Evolutionary conservation across 2,329 filamentous ascomycete species (phyloP), one percentile per base, ranked within the genome.

Genomic region (Biscogniauxia marginata): DNA sequence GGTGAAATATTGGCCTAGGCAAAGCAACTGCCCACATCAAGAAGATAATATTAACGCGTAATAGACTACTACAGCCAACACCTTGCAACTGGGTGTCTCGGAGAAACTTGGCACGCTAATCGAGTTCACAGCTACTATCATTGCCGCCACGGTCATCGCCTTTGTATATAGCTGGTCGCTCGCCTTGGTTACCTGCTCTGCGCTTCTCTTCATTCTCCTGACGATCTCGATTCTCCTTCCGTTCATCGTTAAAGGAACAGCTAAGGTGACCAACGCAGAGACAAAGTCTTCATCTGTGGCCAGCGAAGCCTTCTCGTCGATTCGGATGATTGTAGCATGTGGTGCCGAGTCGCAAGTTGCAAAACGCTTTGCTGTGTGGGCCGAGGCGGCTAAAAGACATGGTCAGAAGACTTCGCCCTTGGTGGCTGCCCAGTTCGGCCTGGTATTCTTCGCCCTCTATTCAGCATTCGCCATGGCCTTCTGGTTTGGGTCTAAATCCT

Each of bases 51-150:
- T 39, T 39, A 39, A 39, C 30, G 13, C 9, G 30, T 39, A 39
- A 9, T n/a, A 39, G 30, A 88, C 85, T 0, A 80, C 82, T 1
- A 84, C 84, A 1, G 82, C 84, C 57, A 88, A 87, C 67, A 79
- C 77, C 1, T 73, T 88, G n/a, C 85, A 88, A 69, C 73, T 86
- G 11, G 85, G 85, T 3, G 85, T 87, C 43, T 86, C 84, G 0
- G 84, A 87, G 66, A 86, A 86, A 64, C 74, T 88, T 0, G 83
- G 82, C 7, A 77, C 77, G 1, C 81, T 85, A 47, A 63, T 87
- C 55, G 84, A 87, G 65, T 86, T 75, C 60, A 70, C 71, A 2
- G 70, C 82, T 0, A 80, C 81, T 22, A 77, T 85, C 52, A 67
- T 83, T 25, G 70, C 82, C 16, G 75, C 83, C 22, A 74, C 83